Evolutionary conservation across 108 stramenopile genomes (phyloP).

Genomic region (Stephanodiscus minutulus): DNA sequence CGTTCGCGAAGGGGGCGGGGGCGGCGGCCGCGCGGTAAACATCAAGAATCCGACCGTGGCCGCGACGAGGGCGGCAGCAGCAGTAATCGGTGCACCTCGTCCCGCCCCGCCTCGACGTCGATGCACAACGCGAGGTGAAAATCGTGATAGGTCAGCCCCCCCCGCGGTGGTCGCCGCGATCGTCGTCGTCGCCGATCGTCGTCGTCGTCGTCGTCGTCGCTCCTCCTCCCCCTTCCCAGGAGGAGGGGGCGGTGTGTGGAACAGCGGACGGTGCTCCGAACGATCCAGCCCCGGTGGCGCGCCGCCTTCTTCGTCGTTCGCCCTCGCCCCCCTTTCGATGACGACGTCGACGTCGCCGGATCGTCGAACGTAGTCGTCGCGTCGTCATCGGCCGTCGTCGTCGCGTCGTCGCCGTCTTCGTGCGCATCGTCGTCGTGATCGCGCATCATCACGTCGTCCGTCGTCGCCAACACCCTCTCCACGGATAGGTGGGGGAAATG

Average conservation of each 20-base stretch:
- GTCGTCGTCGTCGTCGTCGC: background rate
- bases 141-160: slow-evolving; percentile 52
- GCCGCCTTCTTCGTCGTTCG: slow-evolving; percentile 7
- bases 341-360: background rate
- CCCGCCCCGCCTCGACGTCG: slow-evolving; percentile 35
- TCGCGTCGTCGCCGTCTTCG: background rate
- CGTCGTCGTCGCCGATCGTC: background rate
- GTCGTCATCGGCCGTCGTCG: background rate
- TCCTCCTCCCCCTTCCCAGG: too few species aligned
- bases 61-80: too few species aligned
- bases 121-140: slow-evolving; percentile 53
- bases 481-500: slow-evolving; percentile 45
- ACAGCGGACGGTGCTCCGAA: slow-evolving; percentile 44
- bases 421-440: background rate
- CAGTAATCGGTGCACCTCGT: slow-evolving; percentile 19
- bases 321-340: background rate
- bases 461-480: slow-evolving; percentile 35
- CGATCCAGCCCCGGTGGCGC: slow-evolving; percentile 43
- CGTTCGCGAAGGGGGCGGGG: too few species aligned
- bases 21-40: too few species aligned
- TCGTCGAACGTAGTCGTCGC: background rate
- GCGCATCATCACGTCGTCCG: slow-evolving; percentile 24
- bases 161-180: too few species aligned
- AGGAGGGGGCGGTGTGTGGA: slow-evolving; percentile 40
- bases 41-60: slow-evolving; percentile 9